Evolutionary conservation across 2,329 filamentous ascomycete species (phyloP).

Genomic region (Xylariaceae sp.): DNA sequence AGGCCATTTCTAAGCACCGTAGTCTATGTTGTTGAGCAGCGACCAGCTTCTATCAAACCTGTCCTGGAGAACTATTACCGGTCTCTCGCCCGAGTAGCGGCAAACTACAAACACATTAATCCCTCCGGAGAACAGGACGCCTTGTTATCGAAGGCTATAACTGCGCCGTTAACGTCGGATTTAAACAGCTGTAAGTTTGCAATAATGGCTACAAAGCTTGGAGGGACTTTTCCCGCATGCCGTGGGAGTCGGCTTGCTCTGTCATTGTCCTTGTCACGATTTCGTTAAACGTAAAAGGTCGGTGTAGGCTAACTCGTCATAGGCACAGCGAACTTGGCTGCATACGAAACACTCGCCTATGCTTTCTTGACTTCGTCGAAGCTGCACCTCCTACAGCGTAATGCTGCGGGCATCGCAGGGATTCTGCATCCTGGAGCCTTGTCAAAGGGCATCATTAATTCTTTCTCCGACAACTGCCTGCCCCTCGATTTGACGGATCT

Average conservation of each 20-base stretch:
- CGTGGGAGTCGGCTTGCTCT: not conserved
- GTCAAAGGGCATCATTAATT: slow-evolving; percentile 37
- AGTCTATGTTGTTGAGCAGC: slow-evolving; percentile 28
- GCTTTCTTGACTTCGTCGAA: slow-evolving; percentile 29
- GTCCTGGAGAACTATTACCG: slow-evolving; percentile 36
- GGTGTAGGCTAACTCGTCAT: slow-evolving; percentile 6
- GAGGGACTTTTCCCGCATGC: too few species aligned
- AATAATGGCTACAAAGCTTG: not conserved
- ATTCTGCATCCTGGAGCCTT: slow-evolving; percentile 38
- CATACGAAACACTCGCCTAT: slow-evolving; percentile 30
- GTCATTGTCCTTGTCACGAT: not conserved
- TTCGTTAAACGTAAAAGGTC: not conserved
- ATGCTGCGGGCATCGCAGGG: slow-evolving; percentile 34
- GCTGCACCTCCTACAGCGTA: slow-evolving; percentile 38
- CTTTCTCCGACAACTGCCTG: slow-evolving; percentile 28
- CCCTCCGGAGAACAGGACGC: slow-evolving; percentile 15
- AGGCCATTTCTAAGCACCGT: slow-evolving; percentile 35
- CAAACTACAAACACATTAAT: slow-evolving; percentile 19
- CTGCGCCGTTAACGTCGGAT: slow-evolving; percentile 22
- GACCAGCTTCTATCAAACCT: slow-evolving; percentile 28
- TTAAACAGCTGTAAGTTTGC: slow-evolving; percentile 21
- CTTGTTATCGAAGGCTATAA: slow-evolving; percentile 22
- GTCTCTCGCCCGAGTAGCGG: slow-evolving; percentile 36
- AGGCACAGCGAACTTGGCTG: slow-evolving; percentile 8
- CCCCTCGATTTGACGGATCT: slow-evolving; percentile 26